Base-by-base conservation (phyloP, 139 green algal genomes). In the Micractinium sp. region DNA sequence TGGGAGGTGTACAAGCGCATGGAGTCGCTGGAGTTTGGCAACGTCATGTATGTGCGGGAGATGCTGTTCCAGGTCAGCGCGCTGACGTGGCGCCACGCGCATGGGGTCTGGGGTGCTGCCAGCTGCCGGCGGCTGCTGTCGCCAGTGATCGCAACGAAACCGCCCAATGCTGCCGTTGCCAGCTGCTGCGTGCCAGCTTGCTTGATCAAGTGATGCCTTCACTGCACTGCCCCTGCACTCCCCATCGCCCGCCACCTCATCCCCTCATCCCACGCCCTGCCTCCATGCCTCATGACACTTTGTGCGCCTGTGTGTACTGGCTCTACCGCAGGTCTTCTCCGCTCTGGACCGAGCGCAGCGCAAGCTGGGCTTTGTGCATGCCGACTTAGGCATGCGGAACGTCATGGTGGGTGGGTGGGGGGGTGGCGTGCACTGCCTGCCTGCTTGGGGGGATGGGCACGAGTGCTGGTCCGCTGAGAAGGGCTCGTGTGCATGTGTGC, bases 321-420 rank as follows among this genome's bases (percentile, higher is more conserved):
- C 47, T n/a, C 47, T 56, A 5, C 47, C 47, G 47, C 47, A 90
- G 91, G 56, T 89, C 16, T 88, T 93, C 18, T 88, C 79, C 0
- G 90, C 91, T 0, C 63, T 93, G 85, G 91, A 91, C 61, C 36
- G 74, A 27, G 90, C 85, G 16, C 91, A 93, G 89, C 82, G 90
- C 67, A 71, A 67, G 38, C 41, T 93, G 25, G 91, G 91, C 56
- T 93, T 93, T 77, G 81, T 85, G 31, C 91, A 93, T 53, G 90
- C 90, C 33, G 91, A 93, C 74, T 76, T 93, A 69, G 90, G 91
- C 25, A 75, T 93, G 79, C 39, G 76, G 2, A 93, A 93, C 80
- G 63, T 93, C n/a, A 93, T 93, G 91, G 82, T 85, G 82, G 5
- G 61, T 60, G 76, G 39, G 33, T 66, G 77, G 33, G 74, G 1